Conservation (phyloP, 192 early-diverging fungal species). For the Polychytrium aggregatum region DNA sequence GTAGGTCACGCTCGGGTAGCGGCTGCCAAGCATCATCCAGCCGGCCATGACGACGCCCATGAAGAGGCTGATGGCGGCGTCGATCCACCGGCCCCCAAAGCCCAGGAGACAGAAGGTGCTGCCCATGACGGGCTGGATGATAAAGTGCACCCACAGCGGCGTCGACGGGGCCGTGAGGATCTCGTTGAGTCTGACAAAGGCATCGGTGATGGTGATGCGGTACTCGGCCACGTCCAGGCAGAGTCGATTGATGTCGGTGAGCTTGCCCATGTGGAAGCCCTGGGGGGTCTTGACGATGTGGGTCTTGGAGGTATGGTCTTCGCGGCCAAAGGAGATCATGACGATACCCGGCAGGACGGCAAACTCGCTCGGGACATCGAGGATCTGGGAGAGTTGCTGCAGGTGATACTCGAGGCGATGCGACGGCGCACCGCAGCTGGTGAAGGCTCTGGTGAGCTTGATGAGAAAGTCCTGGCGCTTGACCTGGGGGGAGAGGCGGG, state of each 20-base stretch:
- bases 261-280: conserved; percentile 31
- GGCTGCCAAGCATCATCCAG: conserved; percentile 3
- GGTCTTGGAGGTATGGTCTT: conserved; percentile 15
- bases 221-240: conserved; percentile 21
- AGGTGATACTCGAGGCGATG: conserved; percentile 37
- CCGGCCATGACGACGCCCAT: conserved; percentile 23
- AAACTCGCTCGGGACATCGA: conserved; percentile 27
- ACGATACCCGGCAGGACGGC: conserved; percentile 27
- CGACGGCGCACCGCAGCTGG: conserved; percentile 30
- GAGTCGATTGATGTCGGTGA: conserved; percentile 31
- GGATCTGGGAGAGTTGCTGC: conserved; percentile 18
- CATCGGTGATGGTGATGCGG: conserved; percentile 17
- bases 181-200: conserved; percentile 11
- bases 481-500: no score
- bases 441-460: conserved; percentile 24
- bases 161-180: conserved; percentile 14
- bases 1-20: conserved; percentile 14
- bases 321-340: conserved; percentile 30
- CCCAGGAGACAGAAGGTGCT: conserved; percentile 21
- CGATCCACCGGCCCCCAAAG: conserved; percentile 25
- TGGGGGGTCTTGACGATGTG: conserved; percentile 25
- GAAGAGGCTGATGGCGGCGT: conserved; percentile 14
- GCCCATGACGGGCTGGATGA: conserved; percentile 22
- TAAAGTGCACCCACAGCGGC: conserved; percentile 3
- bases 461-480: conserved; percentile 32